Percentiles rank a stretch among this genome's conserved stretches.
Conservation (phyloP, 768 basidiomycete species). For the Pleurotus tuber-regium region DNA sequence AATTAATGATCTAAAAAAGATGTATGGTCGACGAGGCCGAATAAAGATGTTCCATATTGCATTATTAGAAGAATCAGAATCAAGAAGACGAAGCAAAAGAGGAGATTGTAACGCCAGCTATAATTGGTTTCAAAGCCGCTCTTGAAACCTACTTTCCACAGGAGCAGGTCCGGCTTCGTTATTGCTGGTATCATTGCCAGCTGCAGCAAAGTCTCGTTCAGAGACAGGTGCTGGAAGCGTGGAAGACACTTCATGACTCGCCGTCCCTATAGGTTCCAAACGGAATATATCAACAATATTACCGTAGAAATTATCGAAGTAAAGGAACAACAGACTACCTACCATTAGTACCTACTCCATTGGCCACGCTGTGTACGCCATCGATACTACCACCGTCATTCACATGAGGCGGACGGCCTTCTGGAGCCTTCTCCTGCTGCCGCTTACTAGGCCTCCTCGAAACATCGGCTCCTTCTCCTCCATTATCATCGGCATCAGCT, state of each 20-base stretch:
- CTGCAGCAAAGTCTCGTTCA: neutral
- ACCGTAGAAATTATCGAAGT: too few species aligned
- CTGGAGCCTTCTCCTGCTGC: constrained; percentile 73
- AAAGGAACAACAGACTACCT: too few species aligned
- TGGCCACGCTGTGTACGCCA: neutral
- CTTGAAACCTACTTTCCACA: constrained; percentile 4
- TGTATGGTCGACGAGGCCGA: too few species aligned
- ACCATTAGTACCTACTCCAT: neutral
- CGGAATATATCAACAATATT: too few species aligned
- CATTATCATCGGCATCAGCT: constrained; percentile 15
- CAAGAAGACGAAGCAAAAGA: too few species aligned
- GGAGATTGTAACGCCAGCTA: too few species aligned
- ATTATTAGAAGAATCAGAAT: too few species aligned
- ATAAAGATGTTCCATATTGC: too few species aligned
- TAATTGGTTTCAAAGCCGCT: too few species aligned
- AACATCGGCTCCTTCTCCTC: constrained; percentile 28
- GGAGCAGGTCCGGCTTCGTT: constrained; percentile 7
- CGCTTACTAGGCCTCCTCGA: constrained; percentile 52
- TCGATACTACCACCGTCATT: neutral
- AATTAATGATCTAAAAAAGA: too few species aligned
- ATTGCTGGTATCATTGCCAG: neutral
- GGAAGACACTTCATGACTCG: neutral
- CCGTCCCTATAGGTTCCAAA: neutral
- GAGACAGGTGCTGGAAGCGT: neutral
- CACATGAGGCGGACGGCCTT: constrained; percentile 42